Base-by-base conservation (phyloP, 2,329 filamentous ascomycete genomes). In the Verticillium isaacii region DNA sequence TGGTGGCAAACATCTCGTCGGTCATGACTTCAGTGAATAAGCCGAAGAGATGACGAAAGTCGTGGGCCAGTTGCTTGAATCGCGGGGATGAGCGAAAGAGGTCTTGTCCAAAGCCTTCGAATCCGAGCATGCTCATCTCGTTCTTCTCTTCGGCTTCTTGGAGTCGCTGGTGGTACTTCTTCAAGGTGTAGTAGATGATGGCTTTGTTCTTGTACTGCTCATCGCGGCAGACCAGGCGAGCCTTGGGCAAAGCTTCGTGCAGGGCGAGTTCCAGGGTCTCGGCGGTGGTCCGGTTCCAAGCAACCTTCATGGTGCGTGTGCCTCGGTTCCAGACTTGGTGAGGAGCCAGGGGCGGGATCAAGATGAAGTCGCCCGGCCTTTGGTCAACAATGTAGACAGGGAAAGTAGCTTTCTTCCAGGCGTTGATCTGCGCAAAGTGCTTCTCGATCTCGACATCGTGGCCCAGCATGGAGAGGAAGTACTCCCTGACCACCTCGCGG, bases 181-280 rank as follows among this genome's bases (percentile, higher is more conserved):
- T 79, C 3, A 98, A 81, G 0, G 93, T 92, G 72, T 89, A 97
- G 74, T 93, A 97, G 55, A 97, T 83, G 62, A 98, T 97, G 5
- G 93, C 92, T 73, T 98, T 98, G 78, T 96, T 97, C 74, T 98
- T 98, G 80, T 99, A 99, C 74, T 98, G 94, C 73, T 99, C 95
- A 67, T 99, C 95, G 41, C 95, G 90, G 72, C 95, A 98, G 2
- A 98, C 94, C 67, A 97, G 85, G 14, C 93, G 86, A 11, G 93
- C 92, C 68, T 93, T 92, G 0, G 93, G 93, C 2, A 99, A 81
- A 0, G 94, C 93, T 77, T 98, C 95, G 63, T 88, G 84, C 23
- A 98, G 75, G 0, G 94, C 95, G 73, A 96, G 80, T 66, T 94
- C 90, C 3, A 99, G 82, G 0, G 95, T 98, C 70, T 98, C 93